Evolutionary conservation across 2,329 filamentous ascomycete genomes (phyloP), one percentile per base, ranked within the genome.

Genomic region (Ophiosphaerella narmari): DNA sequence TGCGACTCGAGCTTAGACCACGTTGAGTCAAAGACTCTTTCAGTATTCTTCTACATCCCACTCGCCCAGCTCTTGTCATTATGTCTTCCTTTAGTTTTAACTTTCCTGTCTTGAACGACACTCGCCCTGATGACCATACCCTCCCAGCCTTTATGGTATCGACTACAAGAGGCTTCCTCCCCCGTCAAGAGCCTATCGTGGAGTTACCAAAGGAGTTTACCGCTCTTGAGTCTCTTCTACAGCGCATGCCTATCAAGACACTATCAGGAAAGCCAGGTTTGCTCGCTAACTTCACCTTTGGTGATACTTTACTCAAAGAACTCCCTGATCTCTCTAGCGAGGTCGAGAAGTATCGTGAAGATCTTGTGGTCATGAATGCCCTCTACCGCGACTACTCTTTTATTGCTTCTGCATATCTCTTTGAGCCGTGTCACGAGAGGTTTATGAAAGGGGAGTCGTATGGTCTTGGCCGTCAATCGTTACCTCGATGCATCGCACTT

Each of bases 371-470:
- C 51, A 86, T 95, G 79, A 94, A 92, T 65, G 91, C 91, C 31
- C 77, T 95, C 40, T 96, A 96, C 73, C 83, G 92, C 16, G 92
- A 97, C 77, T 97, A 96, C 73, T 89, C 89, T 12, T 97, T 96
- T 79, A 77, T 96, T 26, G 89, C 91, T 5, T 95, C 90, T 21
- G 89, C 91, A 0, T 96, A 96, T 71, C 80, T 97, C 26, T 85
- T 97, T 26, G 92, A 97, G 78, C 92, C 92, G 9, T 97, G 92
- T 73, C 92, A 94, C 75, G 82, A 90, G 76, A 82, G 87, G 53
- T 86, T 83, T 72, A 76, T 77, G 53, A 78, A 77, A 39, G 88
- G 87, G 0, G 85, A 89, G 69, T 80, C 81, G 1, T 96, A 96
- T 70, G 91, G 91, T 0, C 77, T 96, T 38, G 91, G 86, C 3